These are phyloP conservation scores for Anisodus tanguticus DNA, from an alignment of 257 asterid species.

Conservation along the genomic window DNA sequence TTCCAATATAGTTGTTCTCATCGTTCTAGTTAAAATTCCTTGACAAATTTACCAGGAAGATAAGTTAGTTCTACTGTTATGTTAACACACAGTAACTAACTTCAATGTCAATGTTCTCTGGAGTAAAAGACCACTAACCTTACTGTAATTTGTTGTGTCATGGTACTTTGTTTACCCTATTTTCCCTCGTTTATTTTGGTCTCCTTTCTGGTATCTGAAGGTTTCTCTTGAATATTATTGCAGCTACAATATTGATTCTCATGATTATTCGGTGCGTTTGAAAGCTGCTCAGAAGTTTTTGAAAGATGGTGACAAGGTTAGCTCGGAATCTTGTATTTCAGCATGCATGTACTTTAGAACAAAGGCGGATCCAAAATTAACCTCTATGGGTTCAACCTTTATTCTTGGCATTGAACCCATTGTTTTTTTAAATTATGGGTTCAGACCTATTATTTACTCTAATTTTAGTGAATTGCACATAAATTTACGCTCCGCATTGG, in stretches of 20 bases:
- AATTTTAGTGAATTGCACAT: no score
- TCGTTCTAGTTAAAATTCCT: background rate
- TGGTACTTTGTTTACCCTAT: background rate
- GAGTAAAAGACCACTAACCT: background rate
- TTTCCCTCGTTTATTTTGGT: background rate
- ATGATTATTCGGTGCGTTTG: conserved; percentile 94
- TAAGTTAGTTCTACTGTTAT: background rate
- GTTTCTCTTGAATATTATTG: conserved; percentile 34
- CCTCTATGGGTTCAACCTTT: no score
- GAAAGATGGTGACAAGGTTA: conserved; percentile 94
- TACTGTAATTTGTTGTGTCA: background rate
- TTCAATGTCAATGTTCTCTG: background rate
- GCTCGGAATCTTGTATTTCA: conserved; percentile 31
- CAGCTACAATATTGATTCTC: conserved; percentile 94
- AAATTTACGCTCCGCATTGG: no score
- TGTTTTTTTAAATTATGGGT: no score
- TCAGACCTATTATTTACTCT: no score
- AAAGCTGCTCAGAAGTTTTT: conserved; percentile 87
- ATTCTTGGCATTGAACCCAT: no score
- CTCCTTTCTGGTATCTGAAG: conserved; percentile 19
- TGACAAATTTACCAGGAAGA: background rate
- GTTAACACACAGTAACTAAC: background rate
- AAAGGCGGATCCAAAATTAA: no score
- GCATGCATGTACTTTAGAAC: background rate
- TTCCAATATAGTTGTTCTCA: background rate